Evolutionary conservation across 2,329 filamentous ascomycete genomes (phyloP), one percentile per base, ranked within the genome.

Genomic region (Colletotrichum paranaense): DNA sequence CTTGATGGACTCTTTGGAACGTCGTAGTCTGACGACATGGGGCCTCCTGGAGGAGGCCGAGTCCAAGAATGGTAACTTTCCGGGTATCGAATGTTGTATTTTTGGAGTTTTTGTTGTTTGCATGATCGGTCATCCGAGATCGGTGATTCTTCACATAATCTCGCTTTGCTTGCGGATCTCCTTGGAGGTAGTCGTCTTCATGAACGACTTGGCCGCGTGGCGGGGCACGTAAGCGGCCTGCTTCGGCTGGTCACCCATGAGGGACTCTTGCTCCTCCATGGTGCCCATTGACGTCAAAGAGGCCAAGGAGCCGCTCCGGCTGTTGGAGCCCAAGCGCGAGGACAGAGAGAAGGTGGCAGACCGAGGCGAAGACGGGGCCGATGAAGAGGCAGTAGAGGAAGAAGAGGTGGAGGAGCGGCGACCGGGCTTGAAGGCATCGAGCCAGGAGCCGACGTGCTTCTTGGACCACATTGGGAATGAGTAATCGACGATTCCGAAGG

Each of bases 121-220:
- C 11, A 1, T 2, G 16, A 12, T 12, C 35, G 6, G 4, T 30
- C 11, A 24, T n/a, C 24, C 2, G 2, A n/a, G 26, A 7, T 24
- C 4, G 1, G 22, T 22, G 35, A 8, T 22, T 9, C 11, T 49
- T 78, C 70, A 81, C 11, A 82, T 62, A 11, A 82, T 77, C n/a
- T 81, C 76, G 66, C 83, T 85, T 26, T 80, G 80, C 70, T 78
- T 79, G 55, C 76, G 81, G 76, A 86, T 86, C n/a, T 78, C 76
- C 55, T 78, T 77, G 16, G 85, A 77, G 5, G 86, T 85, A 4
- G 85, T 81, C 7, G 84, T 87, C 76, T 77, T 81, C 62, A 87
- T 76, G 75, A 85, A 85, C 5, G 83, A 82, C 5, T 80, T 73
- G 1, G 81, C 82, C 1, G 85, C 85, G 70, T 87, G 82, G n/a